Conservation (phyloP, 257 asterid genomes). For the Solanum pennellii region DNA sequence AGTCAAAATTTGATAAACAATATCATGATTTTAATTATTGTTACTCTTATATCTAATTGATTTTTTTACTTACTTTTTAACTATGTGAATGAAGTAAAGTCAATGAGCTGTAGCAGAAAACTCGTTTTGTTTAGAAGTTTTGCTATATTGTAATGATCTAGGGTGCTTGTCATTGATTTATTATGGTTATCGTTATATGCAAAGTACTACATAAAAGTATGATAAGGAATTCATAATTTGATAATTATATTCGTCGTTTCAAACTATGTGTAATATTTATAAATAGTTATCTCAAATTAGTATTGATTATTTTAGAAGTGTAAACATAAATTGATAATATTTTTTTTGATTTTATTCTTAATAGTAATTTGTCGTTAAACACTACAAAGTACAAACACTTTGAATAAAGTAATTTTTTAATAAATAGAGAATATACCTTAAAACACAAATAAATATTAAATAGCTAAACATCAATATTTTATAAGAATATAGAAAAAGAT, state of each 20-base stretch:
- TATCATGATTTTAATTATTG: neutral
- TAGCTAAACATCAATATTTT: neutral
- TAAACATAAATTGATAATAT: neutral
- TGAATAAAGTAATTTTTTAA: neutral
- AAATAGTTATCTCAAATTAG: neutral
- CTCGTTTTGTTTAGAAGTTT: no score
- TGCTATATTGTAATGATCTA: neutral
- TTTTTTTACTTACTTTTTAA: neutral
- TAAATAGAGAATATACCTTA: neutral
- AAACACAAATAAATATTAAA: neutral
- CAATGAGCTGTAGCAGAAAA: neutral
- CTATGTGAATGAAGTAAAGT: neutral
- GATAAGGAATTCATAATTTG: neutral
- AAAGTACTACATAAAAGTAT: neutral
- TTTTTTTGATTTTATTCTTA: neutral
- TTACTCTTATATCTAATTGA: neutral
- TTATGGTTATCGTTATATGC: neutral
- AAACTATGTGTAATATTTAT: neutral
- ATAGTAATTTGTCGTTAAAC: neutral
- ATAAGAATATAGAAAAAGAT: neutral
- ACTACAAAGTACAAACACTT: neutral
- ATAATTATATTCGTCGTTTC: fast-evolving
- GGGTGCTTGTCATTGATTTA: neutral
- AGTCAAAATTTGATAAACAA: neutral
- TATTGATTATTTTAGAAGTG: neutral